Evolutionary conservation across 2,329 filamentous ascomycete species (phyloP).

Genomic region (Blumeriella jaapii): DNA sequence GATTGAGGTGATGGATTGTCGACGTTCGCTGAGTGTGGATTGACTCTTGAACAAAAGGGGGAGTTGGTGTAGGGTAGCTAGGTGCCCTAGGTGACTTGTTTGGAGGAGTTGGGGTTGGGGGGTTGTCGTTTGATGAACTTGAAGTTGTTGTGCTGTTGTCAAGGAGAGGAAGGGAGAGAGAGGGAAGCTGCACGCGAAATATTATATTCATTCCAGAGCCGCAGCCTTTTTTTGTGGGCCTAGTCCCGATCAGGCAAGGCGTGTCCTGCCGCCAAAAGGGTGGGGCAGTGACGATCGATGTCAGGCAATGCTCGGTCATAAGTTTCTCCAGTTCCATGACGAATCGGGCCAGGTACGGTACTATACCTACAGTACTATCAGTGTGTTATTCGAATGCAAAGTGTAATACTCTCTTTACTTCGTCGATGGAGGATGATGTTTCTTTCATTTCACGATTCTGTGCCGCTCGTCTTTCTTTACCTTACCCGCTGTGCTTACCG

Average conservation of each 20-base stretch:
- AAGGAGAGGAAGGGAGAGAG: constrained; percentile 15
- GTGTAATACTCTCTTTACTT: too few relatives aligned
- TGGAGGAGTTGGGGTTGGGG: constrained; percentile 14
- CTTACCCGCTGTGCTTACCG: too few relatives aligned
- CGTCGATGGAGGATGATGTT: not conserved
- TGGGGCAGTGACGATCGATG: too few relatives aligned
- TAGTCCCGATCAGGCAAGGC: constrained; percentile 9
- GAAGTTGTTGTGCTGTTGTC: constrained; percentile 22
- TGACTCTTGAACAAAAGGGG: constrained; percentile 64
- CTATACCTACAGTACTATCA: too few relatives aligned
- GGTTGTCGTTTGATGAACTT: constrained; percentile 22
- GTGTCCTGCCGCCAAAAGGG: constrained; percentile 5
- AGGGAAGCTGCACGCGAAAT: constrained; percentile 19
- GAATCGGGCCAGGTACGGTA: too few relatives aligned
- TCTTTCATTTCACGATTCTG: not conserved
- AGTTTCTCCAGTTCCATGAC: too few relatives aligned
- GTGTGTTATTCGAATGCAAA: too few relatives aligned
- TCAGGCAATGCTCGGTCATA: too few relatives aligned
- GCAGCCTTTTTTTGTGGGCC: constrained; percentile 10
- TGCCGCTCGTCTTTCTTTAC: too few relatives aligned
- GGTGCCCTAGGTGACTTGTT: constrained; percentile 61
- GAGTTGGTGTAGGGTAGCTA: constrained; percentile 69
- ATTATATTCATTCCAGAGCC: constrained; percentile 18
- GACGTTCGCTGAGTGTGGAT: constrained; percentile 32
- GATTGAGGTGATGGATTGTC: constrained; percentile 26